phyloP scores from a whole-genome alignment of 306 rosid genomes.

The Oxytropis ochrocephala region DNA sequence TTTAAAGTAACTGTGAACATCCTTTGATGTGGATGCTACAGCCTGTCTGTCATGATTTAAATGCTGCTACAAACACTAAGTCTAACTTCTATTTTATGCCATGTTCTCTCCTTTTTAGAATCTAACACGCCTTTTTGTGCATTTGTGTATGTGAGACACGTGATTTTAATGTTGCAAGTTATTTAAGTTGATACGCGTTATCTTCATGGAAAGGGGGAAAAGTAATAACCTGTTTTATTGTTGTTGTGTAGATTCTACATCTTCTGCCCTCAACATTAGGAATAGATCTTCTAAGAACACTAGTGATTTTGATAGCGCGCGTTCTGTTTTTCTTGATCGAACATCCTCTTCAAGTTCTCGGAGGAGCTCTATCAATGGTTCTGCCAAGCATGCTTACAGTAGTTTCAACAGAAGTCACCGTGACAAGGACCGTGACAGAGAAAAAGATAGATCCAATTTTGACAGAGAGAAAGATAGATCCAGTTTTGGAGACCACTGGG shows the following conservation, averaged over 20 bases:
- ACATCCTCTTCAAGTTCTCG: conserved; percentile 73
- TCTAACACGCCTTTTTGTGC: background rate
- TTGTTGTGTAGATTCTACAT: conserved; percentile 50
- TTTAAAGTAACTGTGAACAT: too few species aligned
- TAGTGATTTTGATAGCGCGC: conserved; percentile 62
- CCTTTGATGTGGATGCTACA: too few species aligned
- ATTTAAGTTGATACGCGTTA: background rate
- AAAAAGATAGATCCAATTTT: conserved; percentile 63
- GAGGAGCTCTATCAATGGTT: conserved; percentile 73
- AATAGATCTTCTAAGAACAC: conserved; percentile 55
- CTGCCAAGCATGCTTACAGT: conserved; percentile 91
- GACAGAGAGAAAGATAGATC: conserved; percentile 86
- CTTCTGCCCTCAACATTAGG: conserved; percentile 43
- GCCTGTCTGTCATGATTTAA: too few species aligned
- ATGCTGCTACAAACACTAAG: background rate
- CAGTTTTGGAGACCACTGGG: conserved; percentile 67
- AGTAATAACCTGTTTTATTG: background rate
- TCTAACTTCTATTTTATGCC: background rate
- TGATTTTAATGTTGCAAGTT: background rate
- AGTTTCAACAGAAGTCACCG: conserved; percentile 88
- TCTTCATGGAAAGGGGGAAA: background rate
- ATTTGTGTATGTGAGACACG: background rate
- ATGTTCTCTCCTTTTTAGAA: background rate
- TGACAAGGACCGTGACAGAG: conserved; percentile 95
- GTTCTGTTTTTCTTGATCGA: conserved; percentile 69